A percentile compares a stretch with the other conserved stretches of the same genome.
Evolutionary conservation across 148 eudicot species (phyloP).

Genomic region (Nyssa sinensis): DNA sequence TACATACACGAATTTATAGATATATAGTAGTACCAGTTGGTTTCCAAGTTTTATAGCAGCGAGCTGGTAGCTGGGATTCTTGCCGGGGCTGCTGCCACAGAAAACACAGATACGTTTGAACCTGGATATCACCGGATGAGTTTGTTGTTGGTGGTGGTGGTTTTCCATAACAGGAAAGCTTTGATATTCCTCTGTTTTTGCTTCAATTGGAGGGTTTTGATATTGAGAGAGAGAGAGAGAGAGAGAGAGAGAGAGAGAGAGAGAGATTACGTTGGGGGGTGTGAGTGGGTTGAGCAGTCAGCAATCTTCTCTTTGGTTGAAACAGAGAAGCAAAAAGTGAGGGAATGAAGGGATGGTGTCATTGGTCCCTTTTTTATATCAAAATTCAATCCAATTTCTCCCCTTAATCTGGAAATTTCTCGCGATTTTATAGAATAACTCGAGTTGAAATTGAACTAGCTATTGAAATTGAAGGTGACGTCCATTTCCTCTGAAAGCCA

Average conservation of each 20-base stretch:
- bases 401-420: not conserved
- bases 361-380: not conserved
- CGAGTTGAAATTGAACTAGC: not conserved
- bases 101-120: conserved; percentile 82
- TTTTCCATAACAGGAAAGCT: conserved; percentile 10
- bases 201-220: not conserved
- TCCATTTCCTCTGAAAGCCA: not conserved
- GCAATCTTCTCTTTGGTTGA: not conserved
- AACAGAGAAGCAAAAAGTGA: not conserved
- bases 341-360: not conserved
- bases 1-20: no score
- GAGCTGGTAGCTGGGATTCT: conserved; percentile 68
- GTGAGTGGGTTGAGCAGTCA: not conserved
- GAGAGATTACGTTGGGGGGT: not conserved
- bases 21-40: conserved; percentile 44
- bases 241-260: conserved; percentile 12
- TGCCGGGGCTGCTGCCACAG: conserved; percentile 90
- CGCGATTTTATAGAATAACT: not conserved
- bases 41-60: conserved; percentile 77
- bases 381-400: not conserved
- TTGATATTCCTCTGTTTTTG: not conserved
- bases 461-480: not conserved
- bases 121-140: conserved; percentile 28
- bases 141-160: conserved; percentile 5
- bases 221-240: conserved; percentile 8